Base-by-base conservation (phyloP, 495 filamentous ascomycete genomes). In the Parathielavia hyrcaniae region DNA sequence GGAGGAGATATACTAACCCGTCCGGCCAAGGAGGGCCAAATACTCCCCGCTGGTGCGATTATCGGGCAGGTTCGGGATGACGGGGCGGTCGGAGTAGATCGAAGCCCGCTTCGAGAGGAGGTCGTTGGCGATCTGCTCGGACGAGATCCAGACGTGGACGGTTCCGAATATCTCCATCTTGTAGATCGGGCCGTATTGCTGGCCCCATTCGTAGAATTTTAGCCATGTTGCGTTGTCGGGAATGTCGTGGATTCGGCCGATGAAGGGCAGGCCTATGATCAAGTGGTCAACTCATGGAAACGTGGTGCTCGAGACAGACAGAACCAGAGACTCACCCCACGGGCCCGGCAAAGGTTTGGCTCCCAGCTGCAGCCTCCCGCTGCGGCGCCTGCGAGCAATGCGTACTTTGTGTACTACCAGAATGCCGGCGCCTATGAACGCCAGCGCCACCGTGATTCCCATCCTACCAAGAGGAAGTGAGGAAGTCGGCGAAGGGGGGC, bases 51-150 rank as follows among this genome's bases (percentile, higher is more conserved):
- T 79, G 14, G 79, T 81, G 53, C 78, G 72, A 58, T 81, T 82
- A 57, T 82, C 76, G 9, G 77, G 74, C 17, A 79, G 68, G 54
- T 78, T 78, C 16, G 75, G 76, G 17, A 81, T 79, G 36, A 65
- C 71, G 4, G 82, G 84, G 10, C 85, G 78, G 63, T 83, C 76
- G 11, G 82, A 85, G 65, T 86, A 86, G 58, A 81, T 83, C n/a
- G 66, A 60, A 5, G 77, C 77, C 35, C 81, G 67, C 50, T 79
- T 77, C n/a, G 82, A 77, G 4, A 88, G 72, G 0, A 88, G 69
- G 20, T 86, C 82, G 20, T 78, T 69, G 16, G 83, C 80, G 6
- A 83, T 71, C 23, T 77, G 66, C 34, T 83, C 81, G 9, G 76
- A 78, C 0, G 80, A 81, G 34, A 87, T 79, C 68, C 84, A 80